Conservation (phyloP, 768 basidiomycete species). For the Infundibulicybe gibba region DNA sequence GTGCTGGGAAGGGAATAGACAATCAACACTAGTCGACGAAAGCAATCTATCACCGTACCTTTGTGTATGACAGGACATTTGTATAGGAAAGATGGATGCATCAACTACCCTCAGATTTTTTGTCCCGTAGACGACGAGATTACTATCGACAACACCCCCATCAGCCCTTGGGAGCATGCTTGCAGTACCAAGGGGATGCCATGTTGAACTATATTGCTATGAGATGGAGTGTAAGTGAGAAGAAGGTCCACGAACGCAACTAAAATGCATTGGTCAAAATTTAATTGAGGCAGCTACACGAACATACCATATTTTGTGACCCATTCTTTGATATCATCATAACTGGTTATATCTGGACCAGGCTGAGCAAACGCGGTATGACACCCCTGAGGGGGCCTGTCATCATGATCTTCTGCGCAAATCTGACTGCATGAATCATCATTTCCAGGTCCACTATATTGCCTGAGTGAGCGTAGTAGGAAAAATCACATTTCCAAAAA, state of each 20-base stretch:
- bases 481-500: conserved; percentile 2
- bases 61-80: conserved; percentile 32
- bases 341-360: background rate
- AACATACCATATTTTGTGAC: background rate
- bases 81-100: conserved; percentile 13
- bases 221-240: no score
- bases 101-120: conserved; percentile 12
- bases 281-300: no score
- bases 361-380: background rate
- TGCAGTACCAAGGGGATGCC: conserved; percentile 16
- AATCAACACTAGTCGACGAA: conserved; percentile 1
- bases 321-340: background rate
- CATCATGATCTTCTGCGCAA: background rate
- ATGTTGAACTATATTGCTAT: background rate
- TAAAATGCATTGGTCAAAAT: no score
- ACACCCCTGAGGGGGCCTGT: background rate
- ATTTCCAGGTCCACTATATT: conserved; percentile 4
- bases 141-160: conserved; percentile 10
- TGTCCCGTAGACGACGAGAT: conserved; percentile 12
- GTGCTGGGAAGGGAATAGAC: conserved; percentile 13
- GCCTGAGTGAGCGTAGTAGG: no score
- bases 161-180: background rate
- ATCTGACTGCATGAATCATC: background rate
- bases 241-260: no score
- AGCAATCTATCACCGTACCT: no score